Base-by-base conservation (phyloP, 139 green algal species). In the Chlamydomonas eustigma region DNA sequence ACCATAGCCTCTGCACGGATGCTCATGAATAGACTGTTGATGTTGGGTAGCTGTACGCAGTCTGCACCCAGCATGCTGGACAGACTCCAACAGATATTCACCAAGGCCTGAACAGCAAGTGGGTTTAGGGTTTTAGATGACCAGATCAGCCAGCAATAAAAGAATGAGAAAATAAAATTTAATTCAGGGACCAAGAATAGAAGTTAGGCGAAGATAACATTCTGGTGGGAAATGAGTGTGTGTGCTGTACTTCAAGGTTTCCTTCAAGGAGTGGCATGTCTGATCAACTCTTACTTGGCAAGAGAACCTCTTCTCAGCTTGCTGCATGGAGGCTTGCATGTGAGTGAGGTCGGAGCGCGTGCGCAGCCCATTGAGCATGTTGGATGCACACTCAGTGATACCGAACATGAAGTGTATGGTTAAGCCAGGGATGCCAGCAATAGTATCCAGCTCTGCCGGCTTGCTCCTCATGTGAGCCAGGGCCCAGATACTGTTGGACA, bases 401-500 rank as follows among this genome's bases (percentile, higher is more conserved):
- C 71, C 85, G 4, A 71, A 64, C 65, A 89, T 37, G 65, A 89
- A 89, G 1, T 58, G 37, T 52, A 80, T 67, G 31, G 79, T 64
- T 22, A 36, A 38, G 5, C 76, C 75, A 2, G 73, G 67, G 52
- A 25, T 31, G 18, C 80, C 78, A 36, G 37, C 76, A 66, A 35
- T 74, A 52, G 25, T 51, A 30, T 89, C 84, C 4, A 89, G 75
- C 18, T 89, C 83, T n/a, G 76, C 50, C 18, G 76, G 66, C 39
- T 80, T 78, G 3, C 52, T 75, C 34, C 80, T 77, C 12, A 86
- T 76, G 80, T 90, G 85, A 2, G 85, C 85, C 22, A 87, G 77
- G 28, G 85, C 85, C 85, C 85, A 90, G 4, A 86, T 80, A 52
- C 81, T 87, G 78, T 90, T 90, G n/a, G 77, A 85, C 4, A 90